Evolutionary conservation across 2,329 filamentous ascomycete genomes (phyloP).

Genomic region (Ophiosphaerella herpotricha): DNA sequence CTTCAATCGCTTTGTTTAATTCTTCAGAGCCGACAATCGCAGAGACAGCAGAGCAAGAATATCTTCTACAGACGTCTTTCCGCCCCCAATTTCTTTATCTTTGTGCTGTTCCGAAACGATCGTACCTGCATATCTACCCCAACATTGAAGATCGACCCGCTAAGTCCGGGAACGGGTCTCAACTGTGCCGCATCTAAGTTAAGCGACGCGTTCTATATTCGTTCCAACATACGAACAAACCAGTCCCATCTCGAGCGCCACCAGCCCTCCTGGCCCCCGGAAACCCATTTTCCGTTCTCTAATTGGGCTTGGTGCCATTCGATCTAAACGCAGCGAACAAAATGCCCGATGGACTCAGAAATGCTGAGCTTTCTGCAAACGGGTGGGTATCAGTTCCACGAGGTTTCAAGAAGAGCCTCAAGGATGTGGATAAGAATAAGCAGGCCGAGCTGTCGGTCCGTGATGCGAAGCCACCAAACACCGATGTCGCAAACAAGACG

Average conservation of each 20-base stretch:
- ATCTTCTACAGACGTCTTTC: neutral
- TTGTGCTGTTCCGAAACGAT: constrained; percentile 1
- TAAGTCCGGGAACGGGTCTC: constrained; percentile 12
- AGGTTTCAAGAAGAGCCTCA: constrained; percentile 27
- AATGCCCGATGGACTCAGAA: constrained; percentile 13
- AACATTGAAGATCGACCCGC: constrained; percentile 7
- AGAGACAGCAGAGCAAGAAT: neutral
- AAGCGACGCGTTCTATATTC: neutral
- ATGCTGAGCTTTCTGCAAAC: constrained; percentile 12
- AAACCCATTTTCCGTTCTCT: too few relatives aligned
- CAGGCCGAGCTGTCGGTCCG: constrained; percentile 20
- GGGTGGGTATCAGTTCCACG: constrained; percentile 40
- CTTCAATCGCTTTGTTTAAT: too few relatives aligned
- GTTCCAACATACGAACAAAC: neutral
- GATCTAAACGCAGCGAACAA: neutral
- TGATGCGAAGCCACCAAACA: constrained; percentile 55
- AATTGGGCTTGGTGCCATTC: neutral
- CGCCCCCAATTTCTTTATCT: constrained; percentile 19
- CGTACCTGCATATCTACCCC: constrained; percentile 33
- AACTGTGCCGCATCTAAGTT: neutral
- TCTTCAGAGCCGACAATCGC: too few relatives aligned
- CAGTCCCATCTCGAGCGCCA: neutral
- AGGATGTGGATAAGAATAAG: constrained; percentile 13
- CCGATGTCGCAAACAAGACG: constrained; percentile 54
- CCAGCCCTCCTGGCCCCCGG: neutral